A percentile compares a stretch with the other conserved stretches of the same genome.
Evolutionary conservation across 495 filamentous ascomycete species (phyloP).

Genomic region (Penicillium flavigenum): DNA sequence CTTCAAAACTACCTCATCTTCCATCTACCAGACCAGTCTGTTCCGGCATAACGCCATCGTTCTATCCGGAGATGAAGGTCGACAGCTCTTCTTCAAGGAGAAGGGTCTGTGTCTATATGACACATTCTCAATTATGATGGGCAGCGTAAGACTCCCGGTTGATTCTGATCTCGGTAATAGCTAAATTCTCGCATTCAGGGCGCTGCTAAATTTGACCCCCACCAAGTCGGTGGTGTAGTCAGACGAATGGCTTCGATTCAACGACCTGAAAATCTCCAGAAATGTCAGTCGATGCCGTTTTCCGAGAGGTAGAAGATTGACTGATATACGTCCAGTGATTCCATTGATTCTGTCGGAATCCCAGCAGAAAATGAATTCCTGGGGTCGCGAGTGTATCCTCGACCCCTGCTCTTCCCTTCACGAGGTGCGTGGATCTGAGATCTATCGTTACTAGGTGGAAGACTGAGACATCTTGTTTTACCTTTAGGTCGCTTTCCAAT

Average conservation of each 20-base stretch:
- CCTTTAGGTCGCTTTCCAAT: constrained; percentile 2
- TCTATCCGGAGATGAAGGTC: constrained; percentile 9
- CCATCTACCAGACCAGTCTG: constrained; percentile 1
- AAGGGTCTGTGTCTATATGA: constrained; percentile 7
- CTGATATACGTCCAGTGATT: constrained; percentile 5
- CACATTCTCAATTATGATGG: neutral
- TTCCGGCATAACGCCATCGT: constrained; percentile 1
- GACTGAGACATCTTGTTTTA: neutral
- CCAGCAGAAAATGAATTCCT: constrained; percentile 4
- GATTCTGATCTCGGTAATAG: neutral
- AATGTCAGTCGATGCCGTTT: neutral
- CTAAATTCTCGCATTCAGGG: neutral
- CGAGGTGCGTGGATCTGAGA: neutral
- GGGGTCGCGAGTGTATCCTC: constrained; percentile 3
- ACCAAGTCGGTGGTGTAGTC: constrained; percentile 4
- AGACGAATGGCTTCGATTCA: constrained; percentile 7
- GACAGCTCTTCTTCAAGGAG: constrained; percentile 6
- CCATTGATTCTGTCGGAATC: constrained; percentile 11
- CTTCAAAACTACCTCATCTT: constrained; percentile 6
- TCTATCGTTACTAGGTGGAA: no score
- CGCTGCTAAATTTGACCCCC: neutral
- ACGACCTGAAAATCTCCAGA: neutral
- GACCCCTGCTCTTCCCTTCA: constrained; percentile 14
- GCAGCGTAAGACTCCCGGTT: neutral
- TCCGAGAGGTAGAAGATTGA: neutral